Conservation (phyloP, 208 protist genomes). For the Acanthamoeba healyi region DNA sequence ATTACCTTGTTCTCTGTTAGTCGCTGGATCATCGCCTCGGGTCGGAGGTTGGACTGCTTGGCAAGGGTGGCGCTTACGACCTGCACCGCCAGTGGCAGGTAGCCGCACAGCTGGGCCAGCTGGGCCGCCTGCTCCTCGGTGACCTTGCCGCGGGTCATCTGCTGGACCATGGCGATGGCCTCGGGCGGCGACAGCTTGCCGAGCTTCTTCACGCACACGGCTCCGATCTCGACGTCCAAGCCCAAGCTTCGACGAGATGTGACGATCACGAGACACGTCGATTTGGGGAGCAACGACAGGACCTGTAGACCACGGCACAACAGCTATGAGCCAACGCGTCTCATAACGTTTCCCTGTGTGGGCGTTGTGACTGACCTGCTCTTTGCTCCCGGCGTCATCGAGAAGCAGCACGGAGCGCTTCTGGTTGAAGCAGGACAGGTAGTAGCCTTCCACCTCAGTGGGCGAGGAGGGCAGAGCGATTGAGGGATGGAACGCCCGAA, state of each 20-base stretch:
- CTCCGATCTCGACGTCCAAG: slow-evolving; percentile 14
- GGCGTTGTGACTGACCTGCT: slow-evolving; percentile 46
- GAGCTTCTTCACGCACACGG: slow-evolving; percentile 65
- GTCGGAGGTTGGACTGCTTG: slow-evolving; percentile 32
- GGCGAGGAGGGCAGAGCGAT: slow-evolving; percentile 29
- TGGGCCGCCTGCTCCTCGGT: slow-evolving; percentile 51
- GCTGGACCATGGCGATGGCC: slow-evolving; percentile 35
- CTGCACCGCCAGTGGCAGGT: slow-evolving; percentile 39
- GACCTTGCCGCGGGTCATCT: slow-evolving; percentile 39
- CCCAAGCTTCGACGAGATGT: slow-evolving; percentile 19
- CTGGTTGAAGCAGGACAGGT: slow-evolving; percentile 71
- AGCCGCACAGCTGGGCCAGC: slow-evolving; percentile 47
- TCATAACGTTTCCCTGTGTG: too few species aligned
- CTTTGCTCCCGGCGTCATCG: slow-evolving; percentile 41
- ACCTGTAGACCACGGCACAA: slow-evolving; percentile 10
- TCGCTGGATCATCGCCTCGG: slow-evolving; percentile 41
- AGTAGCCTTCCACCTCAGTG: slow-evolving; percentile 65
- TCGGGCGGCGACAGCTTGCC: slow-evolving; percentile 19
- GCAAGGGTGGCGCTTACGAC: slow-evolving; percentile 41
- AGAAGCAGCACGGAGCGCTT: slow-evolving; percentile 54
- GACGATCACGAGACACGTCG: slow-evolving; percentile 58
- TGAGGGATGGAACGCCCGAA: slow-evolving; percentile 32
- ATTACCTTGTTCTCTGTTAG: slow-evolving; percentile 21
- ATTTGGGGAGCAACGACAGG: slow-evolving; percentile 12
- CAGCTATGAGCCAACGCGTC: background rate